Evolutionary conservation across 2,329 filamentous ascomycete species (phyloP).

Genomic region (Aspergillus terreus): DNA sequence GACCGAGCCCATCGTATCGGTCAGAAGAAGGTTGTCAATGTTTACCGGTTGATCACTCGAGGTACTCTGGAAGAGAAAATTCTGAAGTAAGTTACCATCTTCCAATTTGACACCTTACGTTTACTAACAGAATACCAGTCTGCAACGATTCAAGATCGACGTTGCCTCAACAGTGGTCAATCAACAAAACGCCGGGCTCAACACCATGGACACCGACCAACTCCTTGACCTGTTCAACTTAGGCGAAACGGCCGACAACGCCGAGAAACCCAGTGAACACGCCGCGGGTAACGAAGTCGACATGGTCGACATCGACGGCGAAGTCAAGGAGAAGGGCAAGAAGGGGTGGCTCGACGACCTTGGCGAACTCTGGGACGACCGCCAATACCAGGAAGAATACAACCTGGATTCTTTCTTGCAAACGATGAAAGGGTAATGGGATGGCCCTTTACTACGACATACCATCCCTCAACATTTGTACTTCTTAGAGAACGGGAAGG

Average conservation of each 20-base stretch:
- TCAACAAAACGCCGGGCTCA: conserved; percentile 92
- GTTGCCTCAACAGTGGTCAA: conserved; percentile 98
- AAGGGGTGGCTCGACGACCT: conserved; percentile 94
- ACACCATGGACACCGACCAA: conserved; percentile 97
- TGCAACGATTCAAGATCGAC: conserved; percentile 99
- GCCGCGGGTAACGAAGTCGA: conserved; percentile 58
- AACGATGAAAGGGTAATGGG: conserved; percentile 67
- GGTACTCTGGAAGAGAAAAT: conserved; percentile 99
- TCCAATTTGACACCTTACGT: not conserved
- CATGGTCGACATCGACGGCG: conserved; percentile 89
- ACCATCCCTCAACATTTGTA: not conserved
- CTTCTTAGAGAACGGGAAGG: not conserved
- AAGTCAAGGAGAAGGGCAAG: conserved; percentile 91
- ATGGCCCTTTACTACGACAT: too few relatives aligned
- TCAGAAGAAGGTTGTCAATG: conserved; percentile 99
- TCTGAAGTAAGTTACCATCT: conserved; percentile 56
- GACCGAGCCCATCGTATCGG: conserved; percentile 96
- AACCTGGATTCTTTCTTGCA: conserved; percentile 93
- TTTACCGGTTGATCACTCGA: conserved; percentile 92
- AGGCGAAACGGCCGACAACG: conserved; percentile 60
- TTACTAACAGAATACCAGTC: conserved; percentile 48
- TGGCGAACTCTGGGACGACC: conserved; percentile 94
- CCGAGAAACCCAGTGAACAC: conserved; percentile 57
- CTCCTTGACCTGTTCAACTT: conserved; percentile 95
- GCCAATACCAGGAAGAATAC: conserved; percentile 97